Conservation (phyloP, 768 basidiomycete genomes). For the Auriscalpium microsporum region DNA sequence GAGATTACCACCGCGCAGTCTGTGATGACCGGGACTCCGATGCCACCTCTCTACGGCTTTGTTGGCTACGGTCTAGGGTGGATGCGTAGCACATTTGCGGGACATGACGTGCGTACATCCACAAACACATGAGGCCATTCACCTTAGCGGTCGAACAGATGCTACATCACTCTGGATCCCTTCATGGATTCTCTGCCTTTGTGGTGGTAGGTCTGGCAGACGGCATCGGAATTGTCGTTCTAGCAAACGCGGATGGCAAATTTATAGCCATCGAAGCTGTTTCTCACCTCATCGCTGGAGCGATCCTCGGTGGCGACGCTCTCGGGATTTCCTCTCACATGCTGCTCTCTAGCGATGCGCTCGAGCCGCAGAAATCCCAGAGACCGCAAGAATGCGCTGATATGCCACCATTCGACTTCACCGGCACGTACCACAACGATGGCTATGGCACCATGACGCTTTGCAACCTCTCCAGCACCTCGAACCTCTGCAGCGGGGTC, state of each 20-base stretch:
- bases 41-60: not conserved
- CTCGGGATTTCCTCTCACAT: too few relatives aligned
- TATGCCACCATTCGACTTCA: not conserved
- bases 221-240: conserved; percentile 2
- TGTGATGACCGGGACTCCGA: conserved; percentile 13
- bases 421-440: not conserved
- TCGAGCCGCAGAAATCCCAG: not conserved
- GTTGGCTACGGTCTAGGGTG: conserved; percentile 37
- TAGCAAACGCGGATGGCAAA: conserved; percentile 4
- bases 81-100: conserved; percentile 29
- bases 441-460: not conserved
- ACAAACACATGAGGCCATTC: too few relatives aligned
- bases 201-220: not conserved
- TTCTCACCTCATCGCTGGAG: not conserved
- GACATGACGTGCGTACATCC: conserved; percentile 28
- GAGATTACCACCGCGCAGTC: conserved; percentile 25
- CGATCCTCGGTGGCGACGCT: not conserved
- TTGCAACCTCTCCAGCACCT: not conserved
- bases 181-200: not conserved
- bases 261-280: not conserved
- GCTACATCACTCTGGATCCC: not conserved
- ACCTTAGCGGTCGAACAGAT: too few relatives aligned
- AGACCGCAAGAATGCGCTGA: not conserved
- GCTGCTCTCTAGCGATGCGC: too few relatives aligned
- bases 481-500: not conserved